Evolutionary conservation across 1,284 basidiomycete species (phyloP), one percentile per base, ranked within the genome.

Genomic region (Fomitopsis palustris): DNA sequence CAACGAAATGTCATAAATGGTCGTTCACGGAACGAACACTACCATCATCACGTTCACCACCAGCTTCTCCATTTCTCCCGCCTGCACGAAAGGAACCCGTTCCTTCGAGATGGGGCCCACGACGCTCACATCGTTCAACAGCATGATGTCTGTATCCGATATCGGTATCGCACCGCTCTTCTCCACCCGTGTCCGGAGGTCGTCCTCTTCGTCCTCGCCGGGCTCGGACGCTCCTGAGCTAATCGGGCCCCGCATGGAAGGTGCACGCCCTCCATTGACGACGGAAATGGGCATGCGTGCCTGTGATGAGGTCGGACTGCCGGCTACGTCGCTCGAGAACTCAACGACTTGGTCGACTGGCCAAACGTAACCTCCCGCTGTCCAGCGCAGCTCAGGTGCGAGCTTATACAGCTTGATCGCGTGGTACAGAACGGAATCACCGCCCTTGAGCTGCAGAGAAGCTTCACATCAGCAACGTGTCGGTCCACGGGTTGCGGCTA

Each of bases 331-430:
- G 60, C 74, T 77, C 37, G 78, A 78, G 63, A 85, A 81, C 65
- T 90, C 86, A 12, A 91, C 86, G 0, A 82, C 80, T 57, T 82
- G 81, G 65, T 89, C 86, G 35, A 84, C 79, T 2, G 89, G 85
- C 90, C 90, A 92, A 61, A 92, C 79, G 71, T 87, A 90, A 14
- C 88, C 88, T 5, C 89, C 89, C 27, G 90, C 90, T 21, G 84
- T 84, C 86, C 89, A 92, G 57, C 88, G 86, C 1, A 92, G 78
- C 62, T 88, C 87, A 0, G 88, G 87, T 1, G 75, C 71, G 38
- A 92, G 82, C 63, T 90, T 90, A 76, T 86, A 91, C 27, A 87
- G 71, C 71, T 88, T 90, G 67, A 92, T 74, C 3, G 88, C 86
- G 58, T 89, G 87, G 70, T 89, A 90, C 14, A 92, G 72, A 38